Evolutionary conservation across 192 early-diverging fungal species (phyloP), one percentile per base, ranked within the genome.

Genomic region (Cladochytrium replicatum): DNA sequence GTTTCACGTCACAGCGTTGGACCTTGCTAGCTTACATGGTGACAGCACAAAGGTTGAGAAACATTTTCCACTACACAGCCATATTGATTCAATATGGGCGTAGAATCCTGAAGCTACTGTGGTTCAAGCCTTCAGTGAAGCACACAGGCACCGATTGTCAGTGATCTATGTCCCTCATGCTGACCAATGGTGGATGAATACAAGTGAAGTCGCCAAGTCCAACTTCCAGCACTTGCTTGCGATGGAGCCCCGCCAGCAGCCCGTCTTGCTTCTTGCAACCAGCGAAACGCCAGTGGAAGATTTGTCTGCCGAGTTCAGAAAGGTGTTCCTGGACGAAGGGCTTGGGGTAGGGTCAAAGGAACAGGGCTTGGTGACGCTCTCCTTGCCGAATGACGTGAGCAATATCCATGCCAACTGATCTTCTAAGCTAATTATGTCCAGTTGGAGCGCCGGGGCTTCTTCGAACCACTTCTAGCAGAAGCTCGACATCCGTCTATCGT

Each of bases 161-260:
- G 64, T 75, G 17, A 59, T 83, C 3, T 80, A 77, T 32, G 46
- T 86, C 6, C 78, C 82, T 4, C 55, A 67, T 32, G 61, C 71
- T 7, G 60, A 74, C 41, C 43, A 55, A 7, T 80, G 77, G 68
- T 68, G 73, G 63, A 57, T 66, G 1, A 53, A 66, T 7, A 44
- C 83, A 2, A 56, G 65, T 6, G 62, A 75, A 4, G 15, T 58
- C 0, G 55, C 69, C 22, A 57, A 64, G 31, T 54, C 55, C 4
- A 60, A 66, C 2, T 71, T 86, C 30, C 47, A 63, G 6, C 60
- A 79, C 28, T 47, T 76, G 23, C 26, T 82, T n/a, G 58, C 57
- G 15, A 71, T 58, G 43, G 46, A 78, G 34, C 58, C 60, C 23
- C 58, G 63, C 11, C 48, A 62, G 32, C 68, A 76, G 15, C 71